phyloP scores from a whole-genome alignment of 2,329 filamentous ascomycete genomes.

The Ophiostoma ulmi region DNA sequence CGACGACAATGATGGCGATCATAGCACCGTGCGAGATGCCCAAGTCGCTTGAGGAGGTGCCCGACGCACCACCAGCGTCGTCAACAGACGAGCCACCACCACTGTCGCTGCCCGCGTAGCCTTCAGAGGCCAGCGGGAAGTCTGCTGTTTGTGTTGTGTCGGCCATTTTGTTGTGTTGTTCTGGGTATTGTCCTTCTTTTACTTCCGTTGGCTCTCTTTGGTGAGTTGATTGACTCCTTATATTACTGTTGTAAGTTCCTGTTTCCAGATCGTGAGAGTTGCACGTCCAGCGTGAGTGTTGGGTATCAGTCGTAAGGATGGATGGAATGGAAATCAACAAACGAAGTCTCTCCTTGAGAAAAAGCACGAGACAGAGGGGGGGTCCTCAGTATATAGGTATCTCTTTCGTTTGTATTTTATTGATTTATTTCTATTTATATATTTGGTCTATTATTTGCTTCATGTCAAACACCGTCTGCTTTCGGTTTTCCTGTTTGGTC shows the following conservation, averaged over 20 bases:
- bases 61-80: constrained; percentile 60
- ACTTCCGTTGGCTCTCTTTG: background rate
- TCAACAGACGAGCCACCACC: constrained; percentile 41
- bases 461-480: background rate
- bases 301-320: background rate
- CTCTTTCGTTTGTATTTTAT: background rate
- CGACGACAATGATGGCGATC: constrained; percentile 69
- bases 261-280: constrained; percentile 9
- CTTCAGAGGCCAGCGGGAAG: constrained; percentile 44
- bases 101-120: constrained; percentile 35
- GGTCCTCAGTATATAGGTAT: constrained; percentile 5
- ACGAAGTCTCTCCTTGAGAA: background rate
- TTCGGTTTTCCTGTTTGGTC: background rate
- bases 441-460: background rate
- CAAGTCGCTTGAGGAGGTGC: constrained; percentile 55
- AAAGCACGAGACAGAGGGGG: background rate
- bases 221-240: background rate
- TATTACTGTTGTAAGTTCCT: background rate
- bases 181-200: background rate
- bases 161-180: constrained; percentile 35
- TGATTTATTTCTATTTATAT: background rate
- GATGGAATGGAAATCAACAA: background rate
- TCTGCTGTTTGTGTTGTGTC: constrained; percentile 33
- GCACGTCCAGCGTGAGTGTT: constrained; percentile 8
- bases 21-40: constrained; percentile 63